These are phyloP conservation scores for Monascus purpureus DNA, from an alignment of 495 filamentous ascomycete species.

Conservation along the genomic window DNA sequence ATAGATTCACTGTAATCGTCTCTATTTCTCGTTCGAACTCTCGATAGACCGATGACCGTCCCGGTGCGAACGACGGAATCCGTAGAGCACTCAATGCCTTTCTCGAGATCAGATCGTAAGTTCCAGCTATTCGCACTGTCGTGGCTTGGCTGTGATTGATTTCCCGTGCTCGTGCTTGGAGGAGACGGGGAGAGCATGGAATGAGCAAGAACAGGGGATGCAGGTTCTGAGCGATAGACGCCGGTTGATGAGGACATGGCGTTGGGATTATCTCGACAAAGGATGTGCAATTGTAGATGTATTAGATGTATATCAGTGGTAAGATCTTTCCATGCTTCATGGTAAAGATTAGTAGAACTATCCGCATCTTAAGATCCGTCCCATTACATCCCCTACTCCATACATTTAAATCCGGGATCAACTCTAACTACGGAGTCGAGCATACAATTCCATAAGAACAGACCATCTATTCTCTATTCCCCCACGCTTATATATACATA, in stretches of 20 bases:
- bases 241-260: constrained; percentile 6
- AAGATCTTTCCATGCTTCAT: no score
- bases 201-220: constrained; percentile 23
- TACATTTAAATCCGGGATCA: no score
- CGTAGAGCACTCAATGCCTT: constrained; percentile 8
- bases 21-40: constrained; percentile 9
- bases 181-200: constrained; percentile 9
- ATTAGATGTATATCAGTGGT: no score
- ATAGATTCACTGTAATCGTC: constrained; percentile 3
- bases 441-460: background rate
- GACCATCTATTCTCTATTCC: constrained; percentile 11
- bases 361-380: no score
- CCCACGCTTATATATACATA: background rate
- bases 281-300: no score
- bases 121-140: constrained; percentile 13
- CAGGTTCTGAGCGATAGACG: constrained; percentile 18
- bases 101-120: constrained; percentile 15
- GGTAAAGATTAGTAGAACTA: no score
- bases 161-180: background rate
- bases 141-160: background rate
- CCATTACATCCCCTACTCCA: no score
- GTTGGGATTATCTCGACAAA: no score
- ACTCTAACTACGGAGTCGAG: no score
- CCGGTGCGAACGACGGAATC: constrained; percentile 18
- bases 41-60: constrained; percentile 25